A percentile compares a stretch with the other conserved stretches of the same genome.
These are phyloP conservation scores for Decorospora gaudefroyi DNA, from an alignment of 2,329 filamentous ascomycete species.

Conservation along the genomic window DNA sequence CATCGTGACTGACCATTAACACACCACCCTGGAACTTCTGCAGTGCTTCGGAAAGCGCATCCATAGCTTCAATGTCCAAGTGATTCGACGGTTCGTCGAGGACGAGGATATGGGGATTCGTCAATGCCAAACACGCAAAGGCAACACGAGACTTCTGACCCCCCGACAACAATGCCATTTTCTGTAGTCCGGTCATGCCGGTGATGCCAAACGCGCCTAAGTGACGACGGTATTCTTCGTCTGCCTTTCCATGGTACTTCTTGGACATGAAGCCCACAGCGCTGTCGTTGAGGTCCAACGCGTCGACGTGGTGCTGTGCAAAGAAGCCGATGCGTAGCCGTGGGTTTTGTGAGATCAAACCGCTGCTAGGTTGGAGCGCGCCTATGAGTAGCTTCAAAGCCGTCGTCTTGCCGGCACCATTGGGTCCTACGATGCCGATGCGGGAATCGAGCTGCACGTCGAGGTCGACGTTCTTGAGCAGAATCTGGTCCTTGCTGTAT, in stretches of 20 bases:
- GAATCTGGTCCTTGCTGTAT: constrained; percentile 76
- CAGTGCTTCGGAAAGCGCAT: constrained; percentile 84
- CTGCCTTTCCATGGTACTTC: constrained; percentile 83
- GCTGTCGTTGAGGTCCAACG: constrained; percentile 83
- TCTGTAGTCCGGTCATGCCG: constrained; percentile 93
- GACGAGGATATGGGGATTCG: constrained; percentile 94
- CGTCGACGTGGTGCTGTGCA: constrained; percentile 97
- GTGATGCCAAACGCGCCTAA: constrained; percentile 85
- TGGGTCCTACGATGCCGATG: constrained; percentile 98
- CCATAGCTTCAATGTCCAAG: constrained; percentile 98
- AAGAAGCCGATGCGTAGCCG: constrained; percentile 94
- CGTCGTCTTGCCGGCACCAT: constrained; percentile 98
- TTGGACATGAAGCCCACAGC: constrained; percentile 97
- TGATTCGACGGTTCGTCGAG: constrained; percentile 99
- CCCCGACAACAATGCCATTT: constrained; percentile 91
- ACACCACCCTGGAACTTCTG: constrained; percentile 90
- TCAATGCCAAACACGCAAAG: constrained; percentile 92
- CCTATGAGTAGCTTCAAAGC: constrained; percentile 97
- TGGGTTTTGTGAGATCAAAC: constrained; percentile 85
- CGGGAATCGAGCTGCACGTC: constrained; percentile 97
- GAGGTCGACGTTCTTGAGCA: constrained; percentile 85
- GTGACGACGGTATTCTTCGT: constrained; percentile 96
- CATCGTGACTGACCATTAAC: constrained; percentile 98
- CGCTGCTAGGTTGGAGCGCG: constrained; percentile 73
- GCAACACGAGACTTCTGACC: constrained; percentile 98